Base-by-base conservation (phyloP, 179 eudicot genomes). In the Corrigiola litoralis region DNA sequence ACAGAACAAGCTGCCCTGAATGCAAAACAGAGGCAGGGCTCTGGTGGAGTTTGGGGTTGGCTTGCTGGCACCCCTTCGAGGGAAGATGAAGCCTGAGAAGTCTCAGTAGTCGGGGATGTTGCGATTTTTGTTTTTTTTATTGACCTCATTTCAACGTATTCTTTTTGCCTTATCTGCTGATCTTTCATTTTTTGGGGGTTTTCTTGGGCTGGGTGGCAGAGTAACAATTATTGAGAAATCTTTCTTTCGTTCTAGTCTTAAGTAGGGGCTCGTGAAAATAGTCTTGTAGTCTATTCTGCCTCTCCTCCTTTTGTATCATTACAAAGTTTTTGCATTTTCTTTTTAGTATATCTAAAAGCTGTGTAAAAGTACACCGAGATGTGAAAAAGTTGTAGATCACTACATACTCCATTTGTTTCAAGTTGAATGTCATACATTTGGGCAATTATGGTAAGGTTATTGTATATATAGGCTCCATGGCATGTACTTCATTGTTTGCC, bases 31-130 rank as follows among this genome's bases (percentile, higher is more conserved):
- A 81, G 76, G 73, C 96, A 86, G 72, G 42, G 87, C 58, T 95
- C 97, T 20, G 92, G 97, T 8, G 96, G 97, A 6, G 81, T 91
- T 14, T 95, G 97, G 97, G 92, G 99, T 21, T 91, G 97, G 97
- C 90, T 95, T 57, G 99, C 97, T 7, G 92, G 91, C 34, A 37
- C 81, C 37, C 94, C 97, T 34, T 66, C 87, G 37, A 73, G 67
- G 18, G 65, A 75, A 13, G 84, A 83, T 36, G 87, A 81, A 23
- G 84, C 73, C 32, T 75, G 67, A 77, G 29, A 51, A 56, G 7
- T 65, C 29, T 9, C 25, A 46, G 20, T 64, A 44, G n/a, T n/a
- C n/a, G 32, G 31, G 55, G 21, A 27, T 70, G 25, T 49, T 24
- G 25, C 59, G 47, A 37, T 59, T 14, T 31, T 70, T 47, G 8